Evolutionary conservation across 2,329 filamentous ascomycete species (phyloP).

Genomic region (Verticillium nubilum): DNA sequence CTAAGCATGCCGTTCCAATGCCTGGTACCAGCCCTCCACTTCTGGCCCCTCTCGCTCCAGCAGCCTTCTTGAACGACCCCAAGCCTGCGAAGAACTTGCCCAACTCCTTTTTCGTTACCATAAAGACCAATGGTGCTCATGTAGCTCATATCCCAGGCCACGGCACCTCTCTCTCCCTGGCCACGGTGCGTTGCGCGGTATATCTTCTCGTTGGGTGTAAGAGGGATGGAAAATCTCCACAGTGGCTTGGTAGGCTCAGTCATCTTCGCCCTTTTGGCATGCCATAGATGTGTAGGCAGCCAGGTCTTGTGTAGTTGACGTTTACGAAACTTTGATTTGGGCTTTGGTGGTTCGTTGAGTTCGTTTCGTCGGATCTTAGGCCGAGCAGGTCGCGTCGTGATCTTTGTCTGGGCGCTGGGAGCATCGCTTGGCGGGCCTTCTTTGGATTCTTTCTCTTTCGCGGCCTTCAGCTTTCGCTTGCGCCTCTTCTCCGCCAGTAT

Average conservation of each 20-base stretch:
- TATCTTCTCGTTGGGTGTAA: constrained; percentile 83
- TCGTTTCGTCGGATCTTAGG: constrained; percentile 67
- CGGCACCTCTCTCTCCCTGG: constrained; percentile 65
- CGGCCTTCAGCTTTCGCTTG: constrained; percentile 32
- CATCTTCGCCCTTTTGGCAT: constrained; percentile 89
- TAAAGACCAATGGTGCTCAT: constrained; percentile 79
- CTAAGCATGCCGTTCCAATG: constrained; percentile 45
- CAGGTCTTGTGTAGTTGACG: constrained; percentile 86
- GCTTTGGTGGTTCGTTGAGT: constrained; percentile 52
- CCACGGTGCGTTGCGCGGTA: constrained; percentile 85
- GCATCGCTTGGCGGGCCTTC: constrained; percentile 16
- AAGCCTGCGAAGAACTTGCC: constrained; percentile 60
- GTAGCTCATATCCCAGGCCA: constrained; percentile 94
- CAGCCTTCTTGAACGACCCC: constrained; percentile 55
- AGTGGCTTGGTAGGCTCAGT: constrained; percentile 69
- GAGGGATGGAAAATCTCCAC: constrained; percentile 86
- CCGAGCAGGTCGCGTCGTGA: constrained; percentile 37
- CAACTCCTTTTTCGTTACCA: constrained; percentile 59
- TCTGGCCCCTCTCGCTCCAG: constrained; percentile 59
- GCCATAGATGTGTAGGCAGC: constrained; percentile 92
- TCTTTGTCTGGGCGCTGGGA: constrained; percentile 17
- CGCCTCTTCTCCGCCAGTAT: constrained; percentile 54
- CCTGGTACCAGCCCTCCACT: constrained; percentile 58
- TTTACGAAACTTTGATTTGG: constrained; percentile 69
- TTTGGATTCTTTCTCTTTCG: constrained; percentile 23